Percentiles rank a stretch among this genome's conserved stretches.
These are phyloP conservation scores for Ogataea paradorogensis DNA, from an alignment of 805 yeast genomes.

Conservation along the genomic window DNA sequence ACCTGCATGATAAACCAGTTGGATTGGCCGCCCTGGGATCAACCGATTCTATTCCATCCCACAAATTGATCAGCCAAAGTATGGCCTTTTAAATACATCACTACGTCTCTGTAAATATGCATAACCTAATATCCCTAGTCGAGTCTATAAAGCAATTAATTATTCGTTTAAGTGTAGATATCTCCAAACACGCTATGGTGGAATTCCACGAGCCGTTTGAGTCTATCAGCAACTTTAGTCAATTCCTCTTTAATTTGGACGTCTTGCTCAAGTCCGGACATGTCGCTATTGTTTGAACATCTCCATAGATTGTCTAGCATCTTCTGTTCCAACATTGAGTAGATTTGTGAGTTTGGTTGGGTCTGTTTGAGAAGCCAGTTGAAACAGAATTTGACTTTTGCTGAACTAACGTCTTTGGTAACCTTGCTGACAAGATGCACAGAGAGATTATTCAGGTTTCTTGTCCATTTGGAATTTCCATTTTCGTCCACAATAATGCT, in stretches of 20 bases:
- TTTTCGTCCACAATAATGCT: slow-evolving; percentile 81
- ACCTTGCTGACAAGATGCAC: slow-evolving; percentile 56
- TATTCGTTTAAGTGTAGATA: slow-evolving; percentile 42
- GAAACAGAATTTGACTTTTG: slow-evolving; percentile 59
- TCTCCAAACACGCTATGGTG: slow-evolving; percentile 83
- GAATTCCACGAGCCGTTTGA: slow-evolving; percentile 65
- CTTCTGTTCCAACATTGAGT: slow-evolving; percentile 69
- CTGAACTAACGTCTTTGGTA: slow-evolving; percentile 29
- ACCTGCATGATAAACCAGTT: slow-evolving; percentile 72
- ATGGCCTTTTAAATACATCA: slow-evolving; percentile 11
- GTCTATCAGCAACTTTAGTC: slow-evolving; percentile 53
- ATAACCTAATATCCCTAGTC: slow-evolving; percentile 8
- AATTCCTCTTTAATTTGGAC: slow-evolving; percentile 46
- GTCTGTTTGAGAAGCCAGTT: slow-evolving; percentile 84
- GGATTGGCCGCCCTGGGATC: slow-evolving; percentile 93
- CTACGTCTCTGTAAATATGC: slow-evolving; percentile 6
- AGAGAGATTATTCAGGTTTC: slow-evolving; percentile 69
- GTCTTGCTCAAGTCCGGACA: slow-evolving; percentile 23
- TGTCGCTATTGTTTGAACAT: slow-evolving; percentile 12
- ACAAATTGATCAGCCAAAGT: slow-evolving; percentile 49
- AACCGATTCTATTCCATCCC: slow-evolving; percentile 66
- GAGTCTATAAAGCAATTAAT: slow-evolving; percentile 7
- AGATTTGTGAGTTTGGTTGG: slow-evolving; percentile 77
- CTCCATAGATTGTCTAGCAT: slow-evolving; percentile 46
- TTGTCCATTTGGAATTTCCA: slow-evolving; percentile 89